Evolutionary conservation across 1,284 basidiomycete genomes (phyloP).

Genomic region (Schizophyllum commune): DNA sequence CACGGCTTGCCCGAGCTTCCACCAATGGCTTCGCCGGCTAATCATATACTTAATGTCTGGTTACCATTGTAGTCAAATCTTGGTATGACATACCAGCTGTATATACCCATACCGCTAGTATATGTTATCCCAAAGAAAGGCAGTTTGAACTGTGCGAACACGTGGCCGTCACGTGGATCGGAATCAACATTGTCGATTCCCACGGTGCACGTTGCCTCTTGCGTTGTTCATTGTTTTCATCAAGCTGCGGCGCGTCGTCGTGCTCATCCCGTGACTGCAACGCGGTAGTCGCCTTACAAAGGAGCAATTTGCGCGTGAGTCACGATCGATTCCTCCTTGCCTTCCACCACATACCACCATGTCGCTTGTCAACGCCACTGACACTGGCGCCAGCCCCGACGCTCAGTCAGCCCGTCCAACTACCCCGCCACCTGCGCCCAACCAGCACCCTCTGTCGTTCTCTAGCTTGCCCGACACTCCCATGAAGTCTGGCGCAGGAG

Average conservation of each 20-base stretch:
- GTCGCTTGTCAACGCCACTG: not conserved
- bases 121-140: too few species aligned
- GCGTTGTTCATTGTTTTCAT: not conserved
- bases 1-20: too few species aligned
- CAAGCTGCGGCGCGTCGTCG: not conserved
- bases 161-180: too few species aligned
- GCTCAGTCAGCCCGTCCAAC: too few species aligned
- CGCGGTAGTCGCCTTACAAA: not conserved
- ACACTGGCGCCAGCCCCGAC: not conserved
- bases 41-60: too few species aligned
- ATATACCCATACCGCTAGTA: too few species aligned
- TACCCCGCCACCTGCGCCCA: too few species aligned
- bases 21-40: too few species aligned
- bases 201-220: not conserved
- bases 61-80: too few species aligned
- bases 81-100: too few species aligned
- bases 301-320: not conserved
- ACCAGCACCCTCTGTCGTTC: too few species aligned
- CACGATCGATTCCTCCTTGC: not conserved
- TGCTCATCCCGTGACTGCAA: not conserved
- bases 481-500: not conserved
- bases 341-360: not conserved
- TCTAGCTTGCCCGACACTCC: not conserved
- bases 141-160: too few species aligned
- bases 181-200: not conserved